Evolutionary conservation across 2,329 filamentous ascomycete species (phyloP).

Genomic region (Aspergillus chevalieri): DNA sequence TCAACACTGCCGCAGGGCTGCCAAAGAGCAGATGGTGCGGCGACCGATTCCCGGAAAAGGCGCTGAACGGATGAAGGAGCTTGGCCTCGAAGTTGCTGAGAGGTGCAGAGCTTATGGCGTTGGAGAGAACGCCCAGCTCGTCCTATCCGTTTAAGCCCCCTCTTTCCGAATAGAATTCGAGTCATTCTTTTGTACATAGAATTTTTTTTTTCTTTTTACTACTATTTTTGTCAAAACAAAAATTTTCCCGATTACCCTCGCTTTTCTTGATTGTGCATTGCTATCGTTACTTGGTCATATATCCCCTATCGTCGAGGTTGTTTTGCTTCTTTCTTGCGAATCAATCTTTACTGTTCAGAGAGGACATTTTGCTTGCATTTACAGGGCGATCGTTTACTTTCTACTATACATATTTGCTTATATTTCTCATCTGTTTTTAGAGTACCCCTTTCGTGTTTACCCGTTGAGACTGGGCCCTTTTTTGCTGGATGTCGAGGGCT

Average conservation of each 20-base stretch:
- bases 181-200: slow-evolving; percentile 18
- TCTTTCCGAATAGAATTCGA: slow-evolving; percentile 15
- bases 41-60: slow-evolving; percentile 73
- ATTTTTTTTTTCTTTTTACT: slow-evolving; percentile 1
- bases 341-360: slow-evolving; percentile 10
- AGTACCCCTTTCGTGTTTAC: slow-evolving; percentile 5
- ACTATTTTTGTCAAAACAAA: background rate
- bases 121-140: slow-evolving; percentile 52
- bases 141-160: slow-evolving; percentile 59
- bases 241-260: slow-evolving; percentile 7
- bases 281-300: slow-evolving; percentile 16
- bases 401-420: slow-evolving; percentile 13
- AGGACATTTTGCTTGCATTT: slow-evolving; percentile 22
- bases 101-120: slow-evolving; percentile 64
- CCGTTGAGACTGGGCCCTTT: slow-evolving; percentile 6
- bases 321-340: slow-evolving; percentile 13
- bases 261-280: slow-evolving; percentile 3
- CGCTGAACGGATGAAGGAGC: slow-evolving; percentile 85
- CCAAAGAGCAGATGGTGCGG: slow-evolving; percentile 59
- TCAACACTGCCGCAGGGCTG: slow-evolving; percentile 78
- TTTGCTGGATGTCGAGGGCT: slow-evolving; percentile 10
- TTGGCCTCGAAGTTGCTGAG: slow-evolving; percentile 82
- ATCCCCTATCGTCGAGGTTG: slow-evolving; percentile 7
- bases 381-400: slow-evolving; percentile 17
- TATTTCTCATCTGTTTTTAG: background rate